phyloP scores from a whole-genome alignment of 2,329 filamentous ascomycete species.

The Elsinoe australis region DNA sequence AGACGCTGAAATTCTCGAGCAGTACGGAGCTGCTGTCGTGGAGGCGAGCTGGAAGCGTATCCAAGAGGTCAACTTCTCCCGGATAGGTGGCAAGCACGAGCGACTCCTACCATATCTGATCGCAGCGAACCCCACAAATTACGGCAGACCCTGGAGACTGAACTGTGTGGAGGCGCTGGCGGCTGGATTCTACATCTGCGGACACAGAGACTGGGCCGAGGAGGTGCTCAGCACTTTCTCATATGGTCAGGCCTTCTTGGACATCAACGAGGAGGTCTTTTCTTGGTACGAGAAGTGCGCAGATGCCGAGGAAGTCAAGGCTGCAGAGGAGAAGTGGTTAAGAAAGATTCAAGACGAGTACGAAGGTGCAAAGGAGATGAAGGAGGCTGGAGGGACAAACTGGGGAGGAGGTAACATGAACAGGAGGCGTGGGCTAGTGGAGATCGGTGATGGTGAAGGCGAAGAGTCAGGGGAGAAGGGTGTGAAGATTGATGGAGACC shows the following conservation, averaged over 20 bases:
- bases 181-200: conserved; percentile 87
- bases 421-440: conserved; percentile 47
- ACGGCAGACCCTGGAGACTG: conserved; percentile 86
- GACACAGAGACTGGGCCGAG: conserved; percentile 83
- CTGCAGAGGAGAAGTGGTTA: conserved; percentile 80
- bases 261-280: conserved; percentile 78
- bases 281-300: conserved; percentile 77
- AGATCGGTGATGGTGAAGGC: conserved; percentile 33
- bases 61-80: conserved; percentile 79
- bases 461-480: conserved; percentile 39
- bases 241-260: conserved; percentile 79
- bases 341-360: conserved; percentile 86
- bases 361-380: conserved; percentile 63
- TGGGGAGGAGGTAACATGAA: conserved; percentile 93
- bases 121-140: conserved; percentile 94
- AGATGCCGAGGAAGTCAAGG: conserved; percentile 75
- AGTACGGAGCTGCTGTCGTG: conserved; percentile 88
- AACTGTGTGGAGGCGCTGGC: conserved; percentile 95
- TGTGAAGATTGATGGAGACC: conserved; percentile 33
- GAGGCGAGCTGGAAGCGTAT: conserved; percentile 96
- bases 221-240: conserved; percentile 75
- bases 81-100: conserved; percentile 90
- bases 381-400: conserved; percentile 59
- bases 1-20: conserved; percentile 72
- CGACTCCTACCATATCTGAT: conserved; percentile 87